Percentiles rank a stretch among this genome's conserved stretches.
phyloP scores from a whole-genome alignment of 2,329 filamentous ascomycete genomes.

The Colletotrichum horii region DNA sequence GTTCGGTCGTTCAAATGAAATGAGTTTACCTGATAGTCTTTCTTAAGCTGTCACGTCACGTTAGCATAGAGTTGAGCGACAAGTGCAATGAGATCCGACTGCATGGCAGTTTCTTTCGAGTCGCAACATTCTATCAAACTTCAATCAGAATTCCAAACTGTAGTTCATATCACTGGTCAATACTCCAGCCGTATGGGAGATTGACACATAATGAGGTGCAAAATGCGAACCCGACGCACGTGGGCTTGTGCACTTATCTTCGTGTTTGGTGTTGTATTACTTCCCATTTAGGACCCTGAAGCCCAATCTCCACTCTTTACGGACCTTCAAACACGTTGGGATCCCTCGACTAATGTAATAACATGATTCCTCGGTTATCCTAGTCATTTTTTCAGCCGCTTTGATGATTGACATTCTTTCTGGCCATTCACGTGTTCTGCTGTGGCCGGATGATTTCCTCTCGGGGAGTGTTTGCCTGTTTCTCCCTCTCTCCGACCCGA shows the following conservation, averaged over 20 bases:
- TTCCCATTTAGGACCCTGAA: not conserved
- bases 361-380: not conserved
- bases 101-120: not conserved
- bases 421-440: not conserved
- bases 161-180: not conserved
- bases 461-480: not conserved
- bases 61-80: not conserved
- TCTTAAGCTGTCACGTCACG: not conserved
- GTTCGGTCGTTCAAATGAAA: not conserved
- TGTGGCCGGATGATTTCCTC: not conserved
- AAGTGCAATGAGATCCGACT: not conserved
- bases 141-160: not conserved
- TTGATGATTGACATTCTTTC: not conserved
- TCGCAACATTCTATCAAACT: not conserved
- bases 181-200: not conserved
- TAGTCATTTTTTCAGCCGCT: not conserved
- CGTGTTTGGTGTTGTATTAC: not conserved
- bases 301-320: not conserved
- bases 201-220: not conserved
- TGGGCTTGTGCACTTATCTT: not conserved
- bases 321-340: not conserved
- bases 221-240: not conserved
- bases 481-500: not conserved
- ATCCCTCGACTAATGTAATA: not conserved
- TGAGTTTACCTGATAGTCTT: not conserved